These are phyloP conservation scores for Phytophthora quininea DNA, from an alignment of 352 stramenopile species.

Conservation along the genomic window DNA sequence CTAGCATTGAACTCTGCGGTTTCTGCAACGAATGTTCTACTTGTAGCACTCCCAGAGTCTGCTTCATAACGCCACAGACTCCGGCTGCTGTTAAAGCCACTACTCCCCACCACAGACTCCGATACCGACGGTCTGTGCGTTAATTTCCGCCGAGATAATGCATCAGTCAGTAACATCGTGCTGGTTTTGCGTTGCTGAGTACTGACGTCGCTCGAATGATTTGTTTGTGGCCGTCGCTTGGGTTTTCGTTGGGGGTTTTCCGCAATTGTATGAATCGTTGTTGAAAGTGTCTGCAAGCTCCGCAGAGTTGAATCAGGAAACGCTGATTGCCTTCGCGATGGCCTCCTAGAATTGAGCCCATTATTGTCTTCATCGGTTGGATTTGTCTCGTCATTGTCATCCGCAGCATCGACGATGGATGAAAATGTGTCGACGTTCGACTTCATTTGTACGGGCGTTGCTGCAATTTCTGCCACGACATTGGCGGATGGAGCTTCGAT, in stretches of 20 bases:
- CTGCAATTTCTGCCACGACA: conserved; percentile 18
- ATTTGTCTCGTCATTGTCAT: background rate
- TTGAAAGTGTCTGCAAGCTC: conserved; percentile 11
- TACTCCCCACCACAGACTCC: conserved; percentile 17
- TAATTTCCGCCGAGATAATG: conserved; percentile 25
- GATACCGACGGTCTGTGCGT: conserved; percentile 17
- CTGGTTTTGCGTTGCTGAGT: conserved; percentile 22
- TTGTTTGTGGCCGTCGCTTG: conserved; percentile 23
- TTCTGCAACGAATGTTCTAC: conserved; percentile 27
- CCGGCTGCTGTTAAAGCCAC: conserved; percentile 12
- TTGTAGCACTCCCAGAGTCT: conserved; percentile 16
- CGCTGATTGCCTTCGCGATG: conserved; percentile 3
- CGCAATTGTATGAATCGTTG: conserved; percentile 23
- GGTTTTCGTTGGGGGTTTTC: conserved; percentile 23
- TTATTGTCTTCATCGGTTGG: background rate
- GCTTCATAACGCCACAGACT: conserved; percentile 38
- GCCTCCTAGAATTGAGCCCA: conserved; percentile 1
- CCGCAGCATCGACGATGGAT: conserved; percentile 24
- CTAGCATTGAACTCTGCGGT: conserved; percentile 29
- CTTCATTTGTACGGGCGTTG: conserved; percentile 33
- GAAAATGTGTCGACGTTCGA: conserved; percentile 59
- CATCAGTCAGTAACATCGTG: conserved; percentile 26
- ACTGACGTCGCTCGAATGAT: conserved; percentile 1
- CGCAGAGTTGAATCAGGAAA: conserved; percentile 6
- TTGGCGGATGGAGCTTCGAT: conserved; percentile 19